phyloP scores from a whole-genome alignment of 2,329 filamentous ascomycete species.

The Arachnopeziza araneosa region DNA sequence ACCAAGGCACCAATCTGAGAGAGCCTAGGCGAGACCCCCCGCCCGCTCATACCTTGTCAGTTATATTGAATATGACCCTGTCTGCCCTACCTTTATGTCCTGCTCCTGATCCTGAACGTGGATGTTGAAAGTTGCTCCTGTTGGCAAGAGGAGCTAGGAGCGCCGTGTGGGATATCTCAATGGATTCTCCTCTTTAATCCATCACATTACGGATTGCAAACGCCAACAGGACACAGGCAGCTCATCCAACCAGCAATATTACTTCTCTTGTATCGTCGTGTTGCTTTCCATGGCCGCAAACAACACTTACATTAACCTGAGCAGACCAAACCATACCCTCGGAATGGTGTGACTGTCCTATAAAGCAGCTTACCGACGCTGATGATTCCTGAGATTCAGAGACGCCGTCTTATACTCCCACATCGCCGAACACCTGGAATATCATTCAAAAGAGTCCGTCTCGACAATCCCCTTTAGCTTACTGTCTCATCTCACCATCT shows the following conservation, averaged over 20 bases:
- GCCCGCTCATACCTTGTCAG: conserved; percentile 16
- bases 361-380: conserved; percentile 27
- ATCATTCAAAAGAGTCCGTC: neutral
- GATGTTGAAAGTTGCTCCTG: conserved; percentile 18
- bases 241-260: conserved; percentile 13
- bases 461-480: neutral
- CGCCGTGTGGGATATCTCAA: conserved; percentile 16
- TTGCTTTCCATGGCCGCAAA: conserved; percentile 29
- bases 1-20: neutral
- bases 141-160: conserved; percentile 15
- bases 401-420: conserved; percentile 9
- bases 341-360: conserved; percentile 29
- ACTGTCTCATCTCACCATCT: neutral
- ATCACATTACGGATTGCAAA: conserved; percentile 22
- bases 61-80: conserved; percentile 14
- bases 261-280: conserved; percentile 8
- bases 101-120: conserved; percentile 17
- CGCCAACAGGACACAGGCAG: conserved; percentile 24
- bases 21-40: neutral
- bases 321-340: conserved; percentile 24
- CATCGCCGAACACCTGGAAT: conserved; percentile 1
- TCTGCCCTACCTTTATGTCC: conserved; percentile 20
- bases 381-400: conserved; percentile 12
- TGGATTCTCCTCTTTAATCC: conserved; percentile 19
- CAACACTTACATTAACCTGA: conserved; percentile 24